Evolutionary conservation across 2,329 filamentous ascomycete genomes (phyloP).

Genomic region (Dactylonectria estremocensis): DNA sequence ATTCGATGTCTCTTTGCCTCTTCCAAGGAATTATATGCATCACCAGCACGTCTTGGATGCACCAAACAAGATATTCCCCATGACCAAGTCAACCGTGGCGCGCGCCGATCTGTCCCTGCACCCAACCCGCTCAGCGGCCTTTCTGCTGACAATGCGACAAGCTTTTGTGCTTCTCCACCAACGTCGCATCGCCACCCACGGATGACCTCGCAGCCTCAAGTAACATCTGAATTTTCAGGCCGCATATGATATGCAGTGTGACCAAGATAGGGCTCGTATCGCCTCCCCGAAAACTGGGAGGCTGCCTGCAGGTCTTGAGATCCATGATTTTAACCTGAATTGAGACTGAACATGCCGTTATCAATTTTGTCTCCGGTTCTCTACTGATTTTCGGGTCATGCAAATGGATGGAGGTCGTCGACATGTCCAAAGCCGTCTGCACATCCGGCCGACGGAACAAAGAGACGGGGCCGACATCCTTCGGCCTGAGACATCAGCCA

Average conservation of each 20-base stretch:
- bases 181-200: slow-evolving; percentile 43
- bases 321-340: background rate
- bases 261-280: slow-evolving; percentile 35
- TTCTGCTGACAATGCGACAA: slow-evolving; percentile 23
- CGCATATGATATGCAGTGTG: slow-evolving; percentile 30
- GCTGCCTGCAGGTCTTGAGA: background rate
- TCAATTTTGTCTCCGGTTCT: background rate
- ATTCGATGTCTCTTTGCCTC: slow-evolving; percentile 22
- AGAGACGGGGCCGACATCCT: slow-evolving; percentile 37
- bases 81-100: slow-evolving; percentile 9
- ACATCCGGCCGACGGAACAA: slow-evolving; percentile 6
- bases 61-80: slow-evolving; percentile 17
- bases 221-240: slow-evolving; percentile 39
- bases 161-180: slow-evolving; percentile 31
- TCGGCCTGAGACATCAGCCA: slow-evolving; percentile 30
- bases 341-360: background rate
- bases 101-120: slow-evolving; percentile 26
- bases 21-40: slow-evolving; percentile 22
- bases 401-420: slow-evolving; percentile 4
- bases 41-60: background rate
- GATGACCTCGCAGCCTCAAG: slow-evolving; percentile 14
- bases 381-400: background rate
- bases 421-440: background rate
- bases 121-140: background rate
- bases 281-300: slow-evolving; percentile 34